These are phyloP conservation scores for Fusarium sp. DNA, from an alignment of 2,329 filamentous ascomycete genomes.

Conservation along the genomic window DNA sequence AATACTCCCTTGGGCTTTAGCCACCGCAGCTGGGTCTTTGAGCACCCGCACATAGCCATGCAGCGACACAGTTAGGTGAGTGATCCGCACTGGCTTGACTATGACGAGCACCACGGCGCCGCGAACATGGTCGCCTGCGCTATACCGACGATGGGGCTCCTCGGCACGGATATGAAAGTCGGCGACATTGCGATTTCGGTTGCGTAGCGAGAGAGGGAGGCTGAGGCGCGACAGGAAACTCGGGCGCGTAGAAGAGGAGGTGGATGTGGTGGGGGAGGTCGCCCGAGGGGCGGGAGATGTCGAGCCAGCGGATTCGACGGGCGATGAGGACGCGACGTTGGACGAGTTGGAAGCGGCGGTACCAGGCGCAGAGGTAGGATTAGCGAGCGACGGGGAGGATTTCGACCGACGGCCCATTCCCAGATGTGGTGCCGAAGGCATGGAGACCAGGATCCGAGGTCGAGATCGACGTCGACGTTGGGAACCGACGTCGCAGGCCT, in stretches of 20 bases:
- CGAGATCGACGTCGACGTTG: slow-evolving; percentile 34
- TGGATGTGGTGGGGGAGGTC: slow-evolving; percentile 37
- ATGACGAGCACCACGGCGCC: slow-evolving; percentile 79
- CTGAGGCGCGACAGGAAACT: slow-evolving; percentile 64
- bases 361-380: slow-evolving; percentile 54
- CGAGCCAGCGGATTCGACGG: slow-evolving; percentile 50
- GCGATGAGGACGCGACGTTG: slow-evolving; percentile 48
- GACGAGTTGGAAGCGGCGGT: slow-evolving; percentile 48
- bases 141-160: slow-evolving; percentile 82
- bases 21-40: slow-evolving; percentile 71
- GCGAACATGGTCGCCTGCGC: slow-evolving; percentile 77
- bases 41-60: slow-evolving; percentile 84
- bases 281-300: slow-evolving; percentile 35
- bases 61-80: slow-evolving; percentile 81
- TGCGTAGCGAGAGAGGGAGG: slow-evolving; percentile 61
- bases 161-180: slow-evolving; percentile 83
- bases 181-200: slow-evolving; percentile 71
- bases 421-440: slow-evolving; percentile 43
- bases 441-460: slow-evolving; percentile 38
- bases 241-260: slow-evolving; percentile 42
- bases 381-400: slow-evolving; percentile 49
- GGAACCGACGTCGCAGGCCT: slow-evolving; percentile 33
- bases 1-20: slow-evolving; percentile 60
- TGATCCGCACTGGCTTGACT: slow-evolving; percentile 79
- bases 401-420: slow-evolving; percentile 44